A percentile compares a stretch with the other conserved stretches of the same genome.
Conservation (phyloP, 805 yeast species). For the Pichia paraexigua region DNA sequence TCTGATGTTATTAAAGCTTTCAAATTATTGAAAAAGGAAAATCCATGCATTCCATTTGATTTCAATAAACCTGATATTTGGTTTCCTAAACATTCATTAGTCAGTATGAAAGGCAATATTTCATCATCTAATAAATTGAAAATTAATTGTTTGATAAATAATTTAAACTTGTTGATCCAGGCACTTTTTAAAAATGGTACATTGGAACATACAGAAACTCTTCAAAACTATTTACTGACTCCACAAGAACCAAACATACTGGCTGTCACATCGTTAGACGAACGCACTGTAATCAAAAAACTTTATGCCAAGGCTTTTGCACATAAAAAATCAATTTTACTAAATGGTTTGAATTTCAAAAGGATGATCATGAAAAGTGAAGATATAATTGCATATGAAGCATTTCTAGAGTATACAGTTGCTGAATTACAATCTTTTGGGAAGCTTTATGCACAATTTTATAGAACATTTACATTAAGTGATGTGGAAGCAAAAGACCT, state of each 20-base stretch:
- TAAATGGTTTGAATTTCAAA: not conserved
- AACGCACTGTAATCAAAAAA: not conserved
- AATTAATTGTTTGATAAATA: conserved; percentile 39
- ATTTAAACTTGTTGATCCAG: conserved; percentile 41
- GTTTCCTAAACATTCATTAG: conserved; percentile 18
- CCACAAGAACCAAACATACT: conserved; percentile 3
- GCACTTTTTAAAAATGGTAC: conserved; percentile 25
- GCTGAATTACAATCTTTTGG: conserved; percentile 34
- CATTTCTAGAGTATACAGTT: conserved; percentile 39
- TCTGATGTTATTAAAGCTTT: conserved; percentile 27
- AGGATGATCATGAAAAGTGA: conserved; percentile 25
- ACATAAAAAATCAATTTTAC: not conserved
- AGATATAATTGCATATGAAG: conserved; percentile 36
- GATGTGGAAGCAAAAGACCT: conserved; percentile 4
- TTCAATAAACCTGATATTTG: conserved; percentile 16
- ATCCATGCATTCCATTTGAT: conserved; percentile 24
- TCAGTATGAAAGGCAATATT: conserved; percentile 18
- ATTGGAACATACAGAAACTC: conserved; percentile 1
- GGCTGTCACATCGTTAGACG: not conserved
- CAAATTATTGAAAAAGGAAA: conserved; percentile 30
- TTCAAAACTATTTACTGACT: conserved; percentile 3
- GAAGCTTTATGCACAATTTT: conserved; percentile 27
- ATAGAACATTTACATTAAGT: conserved; percentile 16
- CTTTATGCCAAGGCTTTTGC: not conserved
- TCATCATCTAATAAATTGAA: conserved; percentile 34